Conservation (phyloP, 148 eudicot species). For the Drosera capensis region DNA sequence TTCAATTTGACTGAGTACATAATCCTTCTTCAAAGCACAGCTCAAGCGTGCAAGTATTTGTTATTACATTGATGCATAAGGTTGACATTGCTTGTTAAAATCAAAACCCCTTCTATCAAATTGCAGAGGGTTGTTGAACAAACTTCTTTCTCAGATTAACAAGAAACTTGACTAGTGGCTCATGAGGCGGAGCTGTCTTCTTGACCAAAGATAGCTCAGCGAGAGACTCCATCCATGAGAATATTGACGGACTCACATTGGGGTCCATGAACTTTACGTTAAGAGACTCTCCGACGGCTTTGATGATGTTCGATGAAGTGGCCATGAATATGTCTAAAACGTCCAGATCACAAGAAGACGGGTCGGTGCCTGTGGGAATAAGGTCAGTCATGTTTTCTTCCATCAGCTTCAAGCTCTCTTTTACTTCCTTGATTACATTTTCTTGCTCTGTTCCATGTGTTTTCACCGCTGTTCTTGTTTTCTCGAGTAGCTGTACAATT, state of each 20-base stretch:
- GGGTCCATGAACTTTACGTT: conserved; percentile 9
- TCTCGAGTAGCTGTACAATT: conserved; percentile 5
- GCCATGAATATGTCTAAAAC: conserved; percentile 14
- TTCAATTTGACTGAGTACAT: no score
- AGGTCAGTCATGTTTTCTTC: conserved; percentile 14
- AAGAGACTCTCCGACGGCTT: conserved; percentile 12
- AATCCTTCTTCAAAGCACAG: no score
- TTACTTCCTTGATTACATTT: conserved; percentile 4
- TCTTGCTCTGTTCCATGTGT: conserved; percentile 4
- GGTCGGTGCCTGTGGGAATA: conserved; percentile 1
- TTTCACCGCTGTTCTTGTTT: not conserved
- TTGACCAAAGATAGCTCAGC: conserved; percentile 8
- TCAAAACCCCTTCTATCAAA: no score
- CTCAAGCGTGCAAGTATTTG: no score
- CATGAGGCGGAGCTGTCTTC: conserved; percentile 12
- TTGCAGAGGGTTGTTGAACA: no score
- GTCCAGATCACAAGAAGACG: conserved; percentile 3
- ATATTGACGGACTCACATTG: conserved; percentile 3
- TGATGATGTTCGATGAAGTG: conserved; percentile 1
- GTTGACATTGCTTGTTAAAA: no score
- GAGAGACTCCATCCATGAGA: conserved; percentile 10
- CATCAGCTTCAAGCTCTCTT: conserved; percentile 6
- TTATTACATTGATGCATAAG: no score
- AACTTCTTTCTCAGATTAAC: not conserved
- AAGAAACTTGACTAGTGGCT: conserved; percentile 7